Percentiles rank a stretch among this genome's conserved stretches.
Evolutionary conservation across 805 yeast species (phyloP).

Genomic region (Hyphopichia homilentoma): DNA sequence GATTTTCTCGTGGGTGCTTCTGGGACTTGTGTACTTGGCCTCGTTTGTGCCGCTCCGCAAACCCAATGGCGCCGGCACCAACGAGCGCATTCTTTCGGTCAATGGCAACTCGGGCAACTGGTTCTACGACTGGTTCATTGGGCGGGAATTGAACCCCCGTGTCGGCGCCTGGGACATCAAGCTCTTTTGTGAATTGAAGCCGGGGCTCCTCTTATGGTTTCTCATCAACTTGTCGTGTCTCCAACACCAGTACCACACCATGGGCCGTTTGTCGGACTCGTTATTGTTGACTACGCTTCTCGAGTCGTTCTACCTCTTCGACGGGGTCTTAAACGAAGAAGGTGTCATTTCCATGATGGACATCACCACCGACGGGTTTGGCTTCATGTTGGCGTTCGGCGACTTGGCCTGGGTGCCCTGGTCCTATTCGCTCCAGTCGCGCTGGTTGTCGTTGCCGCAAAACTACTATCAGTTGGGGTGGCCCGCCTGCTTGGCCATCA

Average conservation of each 20-base stretch:
- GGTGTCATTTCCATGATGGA: conserved; percentile 94
- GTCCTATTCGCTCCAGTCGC: conserved; percentile 80
- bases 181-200: conserved; percentile 88
- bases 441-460: conserved; percentile 61
- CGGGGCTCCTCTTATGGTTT: conserved; percentile 88
- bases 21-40: conserved; percentile 59
- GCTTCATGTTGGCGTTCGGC: conserved; percentile 94
- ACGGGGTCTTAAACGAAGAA: conserved; percentile 88
- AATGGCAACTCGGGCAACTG: conserved; percentile 82
- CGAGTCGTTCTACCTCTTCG: conserved; percentile 81
- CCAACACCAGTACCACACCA: conserved; percentile 69
- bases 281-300: conserved; percentile 62
- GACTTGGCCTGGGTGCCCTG: conserved; percentile 92
- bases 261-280: conserved; percentile 66
- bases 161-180: conserved; percentile 83
- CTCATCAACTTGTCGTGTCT: conserved; percentile 72
- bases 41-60: conserved; percentile 61
- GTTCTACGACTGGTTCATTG: conserved; percentile 93
- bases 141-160: conserved; percentile 93
- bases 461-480: conserved; percentile 55
- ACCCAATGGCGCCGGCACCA: conserved; percentile 50
- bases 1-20: conserved; percentile 58
- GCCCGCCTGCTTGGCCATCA: conserved; percentile 34
- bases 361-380: conserved; percentile 93
- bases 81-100: conserved; percentile 70